Evolutionary conservation across 2,329 filamentous ascomycete genomes (phyloP), one percentile per base, ranked within the genome.

Genomic region (Malbranchea cinnamomea): DNA sequence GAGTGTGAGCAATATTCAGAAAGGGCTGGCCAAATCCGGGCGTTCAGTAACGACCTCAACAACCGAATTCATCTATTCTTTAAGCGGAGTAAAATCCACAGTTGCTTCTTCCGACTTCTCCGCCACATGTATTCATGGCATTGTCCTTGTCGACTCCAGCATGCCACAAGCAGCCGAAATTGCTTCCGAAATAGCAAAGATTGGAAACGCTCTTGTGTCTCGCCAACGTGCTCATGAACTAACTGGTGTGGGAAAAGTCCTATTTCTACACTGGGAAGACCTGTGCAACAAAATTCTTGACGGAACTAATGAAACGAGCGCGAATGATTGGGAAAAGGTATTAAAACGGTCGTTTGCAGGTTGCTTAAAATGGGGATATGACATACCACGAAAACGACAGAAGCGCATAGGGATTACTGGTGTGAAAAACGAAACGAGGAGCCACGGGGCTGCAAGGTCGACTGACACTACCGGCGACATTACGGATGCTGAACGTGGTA

Each of bases 331-430:
- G 45, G 44, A 13, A 39, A 31, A 18, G 35, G 40, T 5, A 45
- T 48, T n/a, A n/a, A n/a, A n/a, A n/a, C n/a, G n/a, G n/a, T n/a
- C n/a, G 19, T 55, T 50, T 26, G 53, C 49, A 23, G 52, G 49
- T 3, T 53, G 44, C 32, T 34, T 58, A 14, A 40, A 37, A 15
- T 54, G 52, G 50, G 34, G 35, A 16, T 26, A 30, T 13, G 36
- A 29, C 5, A 14, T 14, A 7, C 4, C 16, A 1, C 26, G 28
- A 24, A 13, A 12, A 8, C 12, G 14, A 14, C 21, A 18, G 25
- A 24, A 20, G 8, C 20, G 11, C 6, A 30, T 11, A 6, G 7
- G 8, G 3, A 30, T n/a, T 15, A 14, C 30, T 10, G 9, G 18
- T 20, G 18, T 12, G 21, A 30, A 13, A 7, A 12, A n/a, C n/a